Evolutionary conservation across 768 basidiomycete genomes (phyloP), one percentile per base, ranked within the genome.

Genomic region (Trametes villosa): DNA sequence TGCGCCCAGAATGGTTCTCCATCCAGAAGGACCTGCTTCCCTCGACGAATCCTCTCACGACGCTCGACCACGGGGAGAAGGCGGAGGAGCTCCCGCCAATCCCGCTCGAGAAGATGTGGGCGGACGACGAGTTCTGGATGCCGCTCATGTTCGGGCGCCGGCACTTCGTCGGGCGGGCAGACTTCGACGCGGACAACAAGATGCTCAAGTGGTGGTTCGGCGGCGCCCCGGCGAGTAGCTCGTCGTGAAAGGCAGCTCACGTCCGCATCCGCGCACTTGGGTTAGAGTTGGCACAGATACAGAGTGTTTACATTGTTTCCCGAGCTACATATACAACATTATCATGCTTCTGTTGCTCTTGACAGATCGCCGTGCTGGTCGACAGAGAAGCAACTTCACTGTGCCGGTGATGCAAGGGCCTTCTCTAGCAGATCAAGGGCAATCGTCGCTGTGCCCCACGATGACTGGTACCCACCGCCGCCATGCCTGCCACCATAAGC

Each of bases 1-100:
- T 96, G 93, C 80, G 79, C 20, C 94, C 94, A 0, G 70, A 85
- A 67, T 96, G 93, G 93, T 94, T 92, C 69, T 74, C 80, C 17
- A 65, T 80, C 9, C 65, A 59, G 26, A 44, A 58, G 33, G 58
- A 24, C 58, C 67, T 63, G 62, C n/a, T 48, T 26, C 49, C 53
- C 51, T 57, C 57, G 44, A 15, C 38, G n/a, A n/a, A 29, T 26
- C 50, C 22, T 22, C 48, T 41, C 34, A 42, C 51, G 11, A 33
- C 31, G 29, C n/a, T 49, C 26, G 38, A 41, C 34, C 52, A 30
- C 12, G 30, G 49, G 9, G 45, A 36, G 42, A 4, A 40, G 13
- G 3, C 38, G 0, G 36, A 46, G 12, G 62, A 31, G 15, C 61
- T 75, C 6, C 71, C 75, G 27, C 65, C 74, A 0, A 84, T 93